Percentiles rank a stretch among this genome's conserved stretches.
These are phyloP conservation scores for Thozetella sp. DNA, from an alignment of 495 filamentous ascomycete genomes.

Conservation along the genomic window DNA sequence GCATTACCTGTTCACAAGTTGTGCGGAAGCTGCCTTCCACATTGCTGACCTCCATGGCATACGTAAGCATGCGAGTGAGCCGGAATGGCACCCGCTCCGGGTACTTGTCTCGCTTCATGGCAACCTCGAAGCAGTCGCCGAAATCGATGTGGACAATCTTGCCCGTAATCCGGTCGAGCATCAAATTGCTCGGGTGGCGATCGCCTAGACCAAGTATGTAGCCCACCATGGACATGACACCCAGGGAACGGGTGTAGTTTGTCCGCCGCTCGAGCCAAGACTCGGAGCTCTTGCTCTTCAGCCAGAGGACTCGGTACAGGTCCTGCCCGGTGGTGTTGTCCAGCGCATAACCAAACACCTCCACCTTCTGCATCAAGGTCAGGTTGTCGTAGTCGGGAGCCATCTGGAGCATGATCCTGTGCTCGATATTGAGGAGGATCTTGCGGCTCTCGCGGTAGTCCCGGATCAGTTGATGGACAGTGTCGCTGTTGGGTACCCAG, in stretches of 20 bases:
- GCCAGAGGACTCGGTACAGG: slow-evolving; percentile 95
- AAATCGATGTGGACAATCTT: slow-evolving; percentile 99
- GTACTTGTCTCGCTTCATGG: slow-evolving; percentile 99
- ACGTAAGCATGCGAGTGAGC: slow-evolving; percentile 96
- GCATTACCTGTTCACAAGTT: slow-evolving; percentile 98
- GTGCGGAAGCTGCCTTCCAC: slow-evolving; percentile 98
- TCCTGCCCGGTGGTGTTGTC: slow-evolving; percentile 99
- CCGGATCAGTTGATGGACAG: slow-evolving; percentile 90
- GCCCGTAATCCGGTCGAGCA: slow-evolving; percentile 93
- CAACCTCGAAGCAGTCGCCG: slow-evolving; percentile 98
- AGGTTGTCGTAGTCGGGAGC: slow-evolving; percentile 98
- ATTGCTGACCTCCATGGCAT: slow-evolving; percentile 99
- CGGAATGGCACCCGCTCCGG: slow-evolving; percentile 97
- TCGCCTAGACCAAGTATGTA: slow-evolving; percentile 98
- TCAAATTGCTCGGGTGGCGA: slow-evolving; percentile 94
- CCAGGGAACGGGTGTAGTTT: slow-evolving; percentile 95
- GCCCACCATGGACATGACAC: slow-evolving; percentile 99
- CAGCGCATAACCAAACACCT: slow-evolving; percentile 97
- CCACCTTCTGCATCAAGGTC: slow-evolving; percentile 99
- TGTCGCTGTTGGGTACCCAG: slow-evolving; percentile 99
- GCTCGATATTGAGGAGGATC: slow-evolving; percentile 97
- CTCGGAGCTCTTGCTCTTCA: slow-evolving; percentile 98
- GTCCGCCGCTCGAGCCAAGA: slow-evolving; percentile 96
- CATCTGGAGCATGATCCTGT: slow-evolving; percentile 99
- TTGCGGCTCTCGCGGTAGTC: slow-evolving; percentile 97